phyloP scores from a whole-genome alignment of 768 basidiomycete genomes.

The Cyclocybe aegerita region DNA sequence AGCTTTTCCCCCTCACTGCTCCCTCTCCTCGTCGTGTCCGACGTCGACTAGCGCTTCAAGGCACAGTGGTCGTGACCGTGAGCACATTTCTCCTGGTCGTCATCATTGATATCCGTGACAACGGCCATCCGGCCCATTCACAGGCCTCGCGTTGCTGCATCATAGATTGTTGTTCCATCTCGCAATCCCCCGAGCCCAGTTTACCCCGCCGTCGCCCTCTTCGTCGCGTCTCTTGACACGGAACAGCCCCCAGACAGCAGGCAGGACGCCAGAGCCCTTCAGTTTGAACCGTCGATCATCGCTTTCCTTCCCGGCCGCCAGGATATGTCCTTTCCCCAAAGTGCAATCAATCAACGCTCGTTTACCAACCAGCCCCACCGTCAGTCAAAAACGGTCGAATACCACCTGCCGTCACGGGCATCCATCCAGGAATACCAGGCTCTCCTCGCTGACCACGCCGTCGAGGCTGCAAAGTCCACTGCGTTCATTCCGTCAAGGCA shows the following conservation, averaged over 20 bases:
- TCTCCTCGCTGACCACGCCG: slow-evolving; percentile 65
- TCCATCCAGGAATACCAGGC: slow-evolving; percentile 79
- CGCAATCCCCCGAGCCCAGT: not conserved
- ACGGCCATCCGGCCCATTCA: slow-evolving; percentile 12
- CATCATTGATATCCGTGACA: slow-evolving; percentile 23
- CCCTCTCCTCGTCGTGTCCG: slow-evolving; percentile 5
- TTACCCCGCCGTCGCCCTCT: not conserved
- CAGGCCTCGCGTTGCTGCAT: slow-evolving; percentile 11
- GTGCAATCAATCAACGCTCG: slow-evolving; percentile 48
- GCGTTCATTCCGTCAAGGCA: slow-evolving; percentile 35
- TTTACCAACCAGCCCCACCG: slow-evolving; percentile 40
- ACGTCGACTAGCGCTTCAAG: slow-evolving; percentile 7
- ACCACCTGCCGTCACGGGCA: slow-evolving; percentile 71
- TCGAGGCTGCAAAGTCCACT: slow-evolving; percentile 42
- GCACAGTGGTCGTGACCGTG: slow-evolving; percentile 3
- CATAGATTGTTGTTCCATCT: slow-evolving; percentile 10
- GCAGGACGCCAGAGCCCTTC: slow-evolving; percentile 3
- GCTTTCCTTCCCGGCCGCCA: slow-evolving; percentile 10
- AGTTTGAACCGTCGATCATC: slow-evolving; percentile 2
- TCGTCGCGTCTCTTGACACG: not conserved
- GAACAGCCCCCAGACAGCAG: slow-evolving; percentile 7
- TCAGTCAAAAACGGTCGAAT: slow-evolving; percentile 71
- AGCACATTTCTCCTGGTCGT: slow-evolving; percentile 5
- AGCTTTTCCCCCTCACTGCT: not conserved
- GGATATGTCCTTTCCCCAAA: slow-evolving; percentile 45